phyloP scores from a whole-genome alignment of 192 early-diverging fungal genomes.

The Coemansia sp. region DNA sequence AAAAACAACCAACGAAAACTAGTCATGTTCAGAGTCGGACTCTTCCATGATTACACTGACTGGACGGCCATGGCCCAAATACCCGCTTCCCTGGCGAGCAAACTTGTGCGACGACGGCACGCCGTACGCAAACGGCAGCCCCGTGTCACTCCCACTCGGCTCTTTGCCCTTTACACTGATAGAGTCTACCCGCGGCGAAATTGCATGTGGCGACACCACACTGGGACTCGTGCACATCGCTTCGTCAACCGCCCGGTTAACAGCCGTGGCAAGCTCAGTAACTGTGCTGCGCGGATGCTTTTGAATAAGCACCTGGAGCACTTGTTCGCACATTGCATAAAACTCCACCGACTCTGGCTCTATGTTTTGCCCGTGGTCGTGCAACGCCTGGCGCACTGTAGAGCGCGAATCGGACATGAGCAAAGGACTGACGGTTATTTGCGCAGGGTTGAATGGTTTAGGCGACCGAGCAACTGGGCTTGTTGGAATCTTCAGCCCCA shows the following conservation, averaged over 20 bases:
- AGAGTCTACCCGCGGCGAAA: background rate
- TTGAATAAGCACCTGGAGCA: conserved; percentile 30
- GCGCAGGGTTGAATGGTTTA: conserved; percentile 7
- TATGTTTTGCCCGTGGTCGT: conserved; percentile 22
- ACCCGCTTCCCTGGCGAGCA: conserved; percentile 11
- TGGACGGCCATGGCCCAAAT: conserved; percentile 24
- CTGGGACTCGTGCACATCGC: conserved; percentile 6
- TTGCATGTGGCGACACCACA: background rate
- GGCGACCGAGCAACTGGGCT: background rate
- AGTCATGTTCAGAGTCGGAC: conserved; percentile 29
- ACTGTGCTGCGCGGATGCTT: conserved; percentile 28
- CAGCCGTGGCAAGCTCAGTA: conserved; percentile 43
- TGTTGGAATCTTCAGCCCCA: conserved; percentile 12
- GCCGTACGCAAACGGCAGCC: background rate
- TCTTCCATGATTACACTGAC: conserved; percentile 48
- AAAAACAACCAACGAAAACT: background rate
- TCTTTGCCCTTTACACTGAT: background rate
- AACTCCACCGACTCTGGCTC: conserved; percentile 46
- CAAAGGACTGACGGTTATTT: conserved; percentile 10
- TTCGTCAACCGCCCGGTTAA: conserved; percentile 31
- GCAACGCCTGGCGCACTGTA: conserved; percentile 16
- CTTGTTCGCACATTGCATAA: conserved; percentile 37
- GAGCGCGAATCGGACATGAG: conserved; percentile 22
- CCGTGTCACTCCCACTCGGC: background rate
- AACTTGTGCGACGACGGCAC: conserved; percentile 2